Evolutionary conservation across 805 yeast species (phyloP).

Genomic region (Wickerhamomyces hampshirensis): DNA sequence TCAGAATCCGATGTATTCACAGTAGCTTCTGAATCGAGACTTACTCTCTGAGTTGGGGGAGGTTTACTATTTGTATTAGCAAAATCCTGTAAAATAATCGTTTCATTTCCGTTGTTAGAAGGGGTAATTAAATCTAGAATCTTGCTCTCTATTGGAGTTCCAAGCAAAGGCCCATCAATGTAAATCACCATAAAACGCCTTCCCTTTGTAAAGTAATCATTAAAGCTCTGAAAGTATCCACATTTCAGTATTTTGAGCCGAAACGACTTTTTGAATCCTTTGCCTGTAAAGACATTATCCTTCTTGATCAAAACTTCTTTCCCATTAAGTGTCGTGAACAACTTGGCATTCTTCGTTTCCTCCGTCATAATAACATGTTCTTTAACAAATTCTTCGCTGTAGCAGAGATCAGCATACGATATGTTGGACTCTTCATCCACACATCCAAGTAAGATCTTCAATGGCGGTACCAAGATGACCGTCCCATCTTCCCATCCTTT

Average conservation of each 20-base stretch:
- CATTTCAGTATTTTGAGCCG: constrained; percentile 39
- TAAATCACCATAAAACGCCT: constrained; percentile 50
- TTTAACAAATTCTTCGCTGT: constrained; percentile 53
- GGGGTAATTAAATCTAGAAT: constrained; percentile 4
- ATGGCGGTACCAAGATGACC: constrained; percentile 64
- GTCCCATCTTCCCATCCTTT: constrained; percentile 33
- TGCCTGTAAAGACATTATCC: constrained; percentile 48
- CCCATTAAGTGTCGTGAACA: constrained; percentile 50
- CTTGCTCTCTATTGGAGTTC: constrained; percentile 24
- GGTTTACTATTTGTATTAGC: too few relatives aligned
- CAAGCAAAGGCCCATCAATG: constrained; percentile 53
- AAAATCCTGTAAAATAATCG: not conserved
- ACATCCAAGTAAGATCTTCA: constrained; percentile 38
- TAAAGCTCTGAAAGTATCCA: constrained; percentile 44
- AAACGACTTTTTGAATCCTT: constrained; percentile 49
- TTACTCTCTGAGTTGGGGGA: too few relatives aligned
- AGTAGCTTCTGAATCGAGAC: constrained; percentile 1
- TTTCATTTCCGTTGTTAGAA: constrained; percentile 6
- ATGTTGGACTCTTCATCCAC: constrained; percentile 34
- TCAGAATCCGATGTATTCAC: not conserved
- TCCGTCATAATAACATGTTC: constrained; percentile 52
- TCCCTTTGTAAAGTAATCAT: constrained; percentile 55
- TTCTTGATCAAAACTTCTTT: constrained; percentile 52
- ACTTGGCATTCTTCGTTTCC: constrained; percentile 28
- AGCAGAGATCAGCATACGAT: constrained; percentile 48